Base-by-base conservation (phyloP, 129 eudicot species). In the Scalesia atractyloides region DNA sequence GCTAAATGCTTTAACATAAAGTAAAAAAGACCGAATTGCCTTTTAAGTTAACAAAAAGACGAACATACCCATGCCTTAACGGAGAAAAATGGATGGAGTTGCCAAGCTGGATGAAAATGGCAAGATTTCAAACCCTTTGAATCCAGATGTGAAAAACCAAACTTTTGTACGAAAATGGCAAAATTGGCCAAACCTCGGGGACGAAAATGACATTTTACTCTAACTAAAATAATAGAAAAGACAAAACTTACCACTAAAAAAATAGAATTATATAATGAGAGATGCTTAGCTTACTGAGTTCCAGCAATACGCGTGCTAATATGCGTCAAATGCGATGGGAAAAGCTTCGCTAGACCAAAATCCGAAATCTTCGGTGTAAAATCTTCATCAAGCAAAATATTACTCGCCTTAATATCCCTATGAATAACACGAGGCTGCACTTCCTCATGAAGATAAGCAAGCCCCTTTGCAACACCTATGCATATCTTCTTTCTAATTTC, bases 291-390 rank as follows among this genome's bases (percentile, higher is more conserved):
- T 87, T 84, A 92, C 98, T 81, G 64, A 5, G 98, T 92, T 73
- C 98, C 98, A 0, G 98, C 98, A 70, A 92, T 87, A 37, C 86
- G 96, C 0, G 98, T 92, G 88, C 92, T 92, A 70, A 92, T 72
- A 82, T 92, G 96, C 16, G 96, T 87, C 75, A 85, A 33, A 54
- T 88, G 82, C 60, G 85, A 44, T 3, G 98, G 98, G 24, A 92
- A 77, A 73, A 92, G 95, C 86, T 89, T 92, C 26, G 98, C 96
- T 46, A 92, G 85, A 70, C 98, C 98, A 80, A 92, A 92, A 84
- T 92, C 98, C 5, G 98, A 81, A 72, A 92, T 89, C 80, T 87
- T 92, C 30, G 98, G 86, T 4, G 86, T 85, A 72, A 92, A 86
- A 69, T 85, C 91, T 84, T 82, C 83, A 76, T 92, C 98, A 12